These are phyloP conservation scores for Lepidium sativum DNA, from an alignment of 345 rosid genomes.

Conservation along the genomic window DNA sequence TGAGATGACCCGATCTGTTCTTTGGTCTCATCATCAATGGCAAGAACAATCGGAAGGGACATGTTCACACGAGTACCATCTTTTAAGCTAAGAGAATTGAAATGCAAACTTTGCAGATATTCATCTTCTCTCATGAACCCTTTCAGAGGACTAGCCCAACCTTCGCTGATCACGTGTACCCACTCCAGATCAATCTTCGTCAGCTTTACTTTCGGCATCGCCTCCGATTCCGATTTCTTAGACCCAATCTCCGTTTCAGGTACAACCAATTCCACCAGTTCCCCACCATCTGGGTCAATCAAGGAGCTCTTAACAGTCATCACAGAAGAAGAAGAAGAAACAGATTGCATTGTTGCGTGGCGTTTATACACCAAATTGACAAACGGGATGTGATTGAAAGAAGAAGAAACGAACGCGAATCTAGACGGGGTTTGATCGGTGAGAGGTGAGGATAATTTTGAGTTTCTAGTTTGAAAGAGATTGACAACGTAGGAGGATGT, in stretches of 20 bases:
- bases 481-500: constrained; percentile 25
- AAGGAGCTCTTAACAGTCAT: constrained; percentile 48
- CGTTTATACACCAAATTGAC: constrained; percentile 13
- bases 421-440: constrained; percentile 14
- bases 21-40: constrained; percentile 69
- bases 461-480: constrained; percentile 6
- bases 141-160: constrained; percentile 92
- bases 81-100: constrained; percentile 52
- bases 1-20: constrained; percentile 51
- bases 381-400: constrained; percentile 36
- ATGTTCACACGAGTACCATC: constrained; percentile 66
- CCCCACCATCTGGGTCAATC: constrained; percentile 94
- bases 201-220: constrained; percentile 58
- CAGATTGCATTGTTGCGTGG: constrained; percentile 21
- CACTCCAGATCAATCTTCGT: constrained; percentile 81
- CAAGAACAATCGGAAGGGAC: constrained; percentile 96
- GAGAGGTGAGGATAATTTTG: constrained; percentile 6
- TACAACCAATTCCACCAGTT: constrained; percentile 57
- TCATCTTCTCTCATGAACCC: constrained; percentile 95
- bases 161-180: constrained; percentile 90
- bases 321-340: background rate
- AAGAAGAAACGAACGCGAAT: background rate
- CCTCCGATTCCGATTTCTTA: constrained; percentile 49
- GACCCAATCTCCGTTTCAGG: constrained; percentile 45
- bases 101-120: constrained; percentile 88